phyloP scores from a whole-genome alignment of 805 yeast genomes.

The Wickerhamomyces strasburgensis region DNA sequence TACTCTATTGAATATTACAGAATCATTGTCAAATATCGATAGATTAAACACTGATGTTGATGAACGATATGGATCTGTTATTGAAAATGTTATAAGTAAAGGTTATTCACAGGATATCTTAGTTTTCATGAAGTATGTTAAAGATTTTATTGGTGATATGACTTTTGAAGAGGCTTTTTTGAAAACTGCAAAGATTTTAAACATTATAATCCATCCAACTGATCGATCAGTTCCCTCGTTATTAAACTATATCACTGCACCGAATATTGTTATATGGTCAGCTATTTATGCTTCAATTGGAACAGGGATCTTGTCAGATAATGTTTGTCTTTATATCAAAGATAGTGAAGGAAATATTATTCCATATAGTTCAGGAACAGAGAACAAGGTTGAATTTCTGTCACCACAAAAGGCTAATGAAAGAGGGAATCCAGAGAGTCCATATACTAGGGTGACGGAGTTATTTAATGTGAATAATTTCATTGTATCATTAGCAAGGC shows the following conservation, averaged over 20 bases:
- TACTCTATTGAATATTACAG: constrained; percentile 37
- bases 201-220: constrained; percentile 81
- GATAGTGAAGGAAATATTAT: constrained; percentile 60
- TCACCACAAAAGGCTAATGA: constrained; percentile 44
- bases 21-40: constrained; percentile 35
- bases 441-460: constrained; percentile 86
- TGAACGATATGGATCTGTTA: constrained; percentile 60
- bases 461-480: constrained; percentile 93
- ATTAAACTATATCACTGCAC: constrained; percentile 86
- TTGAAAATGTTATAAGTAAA: constrained; percentile 69
- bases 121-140: constrained; percentile 72
- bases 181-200: constrained; percentile 71
- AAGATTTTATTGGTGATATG: constrained; percentile 68
- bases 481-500: constrained; percentile 85
- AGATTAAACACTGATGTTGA: constrained; percentile 48
- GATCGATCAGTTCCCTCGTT: constrained; percentile 65
- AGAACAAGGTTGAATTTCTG: constrained; percentile 28
- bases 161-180: constrained; percentile 93
- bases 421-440: constrained; percentile 46
- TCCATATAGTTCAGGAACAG: constrained; percentile 36
- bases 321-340: constrained; percentile 53
- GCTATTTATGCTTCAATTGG: constrained; percentile 87
- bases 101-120: constrained; percentile 86
- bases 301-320: constrained; percentile 55
- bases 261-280: constrained; percentile 84